These are phyloP conservation scores for Amanita molliuscula DNA, from an alignment of 768 basidiomycete genomes.

Conservation along the genomic window DNA sequence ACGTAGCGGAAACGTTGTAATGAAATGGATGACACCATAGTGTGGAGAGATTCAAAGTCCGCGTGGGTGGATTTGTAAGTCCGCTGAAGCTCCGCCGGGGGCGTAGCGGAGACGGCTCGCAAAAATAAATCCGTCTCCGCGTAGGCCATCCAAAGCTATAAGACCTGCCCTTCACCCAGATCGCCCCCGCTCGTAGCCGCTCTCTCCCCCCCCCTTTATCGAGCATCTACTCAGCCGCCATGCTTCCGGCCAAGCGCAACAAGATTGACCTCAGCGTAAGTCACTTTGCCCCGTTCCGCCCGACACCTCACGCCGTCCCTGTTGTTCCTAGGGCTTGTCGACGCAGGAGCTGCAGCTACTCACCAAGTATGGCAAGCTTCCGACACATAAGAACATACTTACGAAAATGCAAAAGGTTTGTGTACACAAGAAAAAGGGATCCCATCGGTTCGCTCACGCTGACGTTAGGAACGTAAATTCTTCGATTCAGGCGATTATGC, in stretches of 20 bases:
- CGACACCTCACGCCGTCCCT: background rate
- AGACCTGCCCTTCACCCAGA: conserved; percentile 13
- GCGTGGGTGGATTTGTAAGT: conserved; percentile 11
- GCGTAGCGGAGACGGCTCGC: conserved; percentile 11
- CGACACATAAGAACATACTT: conserved; percentile 86
- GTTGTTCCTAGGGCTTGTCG: conserved; percentile 50
- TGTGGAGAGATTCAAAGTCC: background rate
- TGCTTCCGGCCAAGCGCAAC: conserved; percentile 76
- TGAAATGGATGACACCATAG: background rate
- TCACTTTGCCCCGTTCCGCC: conserved; percentile 20
- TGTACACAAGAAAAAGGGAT: background rate
- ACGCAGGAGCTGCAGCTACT: conserved; percentile 93
- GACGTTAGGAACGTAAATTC: conserved; percentile 86
- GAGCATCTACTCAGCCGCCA: conserved; percentile 22
- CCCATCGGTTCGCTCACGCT: background rate
- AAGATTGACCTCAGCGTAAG: conserved; percentile 92
- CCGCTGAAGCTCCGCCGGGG: conserved; percentile 21
- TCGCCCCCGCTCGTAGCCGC: conserved; percentile 14
- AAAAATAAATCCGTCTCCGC: conserved; percentile 3
- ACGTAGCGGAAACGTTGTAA: background rate
- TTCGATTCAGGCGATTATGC: conserved; percentile 99
- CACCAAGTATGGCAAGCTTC: conserved; percentile 89
- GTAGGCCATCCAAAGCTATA: conserved; percentile 8
- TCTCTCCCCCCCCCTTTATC: conserved; percentile 17
- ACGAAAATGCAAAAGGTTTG: conserved; percentile 92